Base-by-base conservation (phyloP, 768 basidiomycete genomes). In the Tulasnella sp. region DNA sequence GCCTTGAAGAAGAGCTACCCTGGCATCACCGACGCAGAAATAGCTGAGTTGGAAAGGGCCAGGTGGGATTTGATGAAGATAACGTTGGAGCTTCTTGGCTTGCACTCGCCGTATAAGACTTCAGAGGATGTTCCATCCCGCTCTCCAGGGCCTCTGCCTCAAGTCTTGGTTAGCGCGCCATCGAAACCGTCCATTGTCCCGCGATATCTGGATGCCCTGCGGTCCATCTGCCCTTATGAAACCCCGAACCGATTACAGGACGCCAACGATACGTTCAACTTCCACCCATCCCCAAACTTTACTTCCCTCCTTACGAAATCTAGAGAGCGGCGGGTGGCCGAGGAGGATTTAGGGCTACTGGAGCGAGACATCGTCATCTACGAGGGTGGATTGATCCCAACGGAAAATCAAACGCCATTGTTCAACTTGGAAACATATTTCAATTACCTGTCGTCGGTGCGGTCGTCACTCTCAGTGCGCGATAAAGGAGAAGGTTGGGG, bases 381-480 rank as follows among this genome's bases (percentile, higher is more conserved):
- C 48, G 82, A 83, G 1, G 40, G 76, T 0, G 76, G 78, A 12
- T 34, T 58, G 5, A 79, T 82, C 0, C 85, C 85, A 1, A 52
- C 81, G 0, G 82, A 80, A 0, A 85, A 88, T 10, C 85, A 90
- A 81, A 93, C 92, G 0, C 95, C 96, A 0, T 85, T 92, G 0
- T 99, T 97, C 86, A 89, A 93, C 83, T 84, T 94, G 18, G 80
- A 82, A 18, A 80, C 84, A 8, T 98, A 91, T 85, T 96, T 91
- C 83, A 81, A 84, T 1, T 87, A 88, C 24, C 85, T 96, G 2
- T 75, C 77, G 74, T 80, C 84, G 52, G 40, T 80, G 71, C 40
- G 71, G 74, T 71, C 36, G 44, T 46, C 80, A 38, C n/a, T n/a
- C 39, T 21, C 78, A 56, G 68, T 82, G 40, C 31, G 36, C 36